Evolutionary conservation across 1,139 yeast species (phyloP).

Genomic region (Pichia inconspicua): DNA sequence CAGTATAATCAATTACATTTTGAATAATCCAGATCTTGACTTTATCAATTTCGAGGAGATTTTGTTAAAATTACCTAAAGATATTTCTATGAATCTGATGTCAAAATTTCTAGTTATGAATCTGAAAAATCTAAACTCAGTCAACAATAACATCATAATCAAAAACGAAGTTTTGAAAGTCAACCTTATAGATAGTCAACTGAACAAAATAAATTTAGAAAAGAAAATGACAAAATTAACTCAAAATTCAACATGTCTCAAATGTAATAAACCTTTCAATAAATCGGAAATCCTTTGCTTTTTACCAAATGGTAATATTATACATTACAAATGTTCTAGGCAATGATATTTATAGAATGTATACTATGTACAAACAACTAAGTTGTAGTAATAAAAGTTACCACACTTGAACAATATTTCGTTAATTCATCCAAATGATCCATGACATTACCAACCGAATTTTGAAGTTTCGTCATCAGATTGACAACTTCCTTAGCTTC

Average conservation of each 20-base stretch:
- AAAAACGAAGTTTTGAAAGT: slow-evolving; percentile 33
- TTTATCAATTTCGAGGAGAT: slow-evolving; percentile 47
- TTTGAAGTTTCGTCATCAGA: slow-evolving; percentile 30
- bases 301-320: slow-evolving; percentile 42
- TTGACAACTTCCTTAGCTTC: slow-evolving; percentile 28
- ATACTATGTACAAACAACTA: slow-evolving; percentile 14
- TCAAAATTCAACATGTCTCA: slow-evolving; percentile 42
- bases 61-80: slow-evolving; percentile 43
- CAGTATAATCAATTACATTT: slow-evolving; percentile 13
- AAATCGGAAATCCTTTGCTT: slow-evolving; percentile 58
- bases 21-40: slow-evolving; percentile 37
- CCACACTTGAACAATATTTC: slow-evolving; percentile 80
- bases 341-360: slow-evolving; percentile 3
- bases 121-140: slow-evolving; percentile 32
- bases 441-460: slow-evolving; percentile 37
- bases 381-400: slow-evolving; percentile 47
- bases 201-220: slow-evolving; percentile 27
- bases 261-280: slow-evolving; percentile 48
- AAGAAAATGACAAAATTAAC: slow-evolving; percentile 34
- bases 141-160: slow-evolving; percentile 22
- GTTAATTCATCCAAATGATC: slow-evolving; percentile 57
- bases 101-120: slow-evolving; percentile 41
- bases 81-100: slow-evolving; percentile 40
- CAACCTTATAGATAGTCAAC: slow-evolving; percentile 20
- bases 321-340: slow-evolving; percentile 61